Evolutionary conservation across 495 filamentous ascomycete genomes (phyloP).

Genomic region (Venustampulla echinocandica): DNA sequence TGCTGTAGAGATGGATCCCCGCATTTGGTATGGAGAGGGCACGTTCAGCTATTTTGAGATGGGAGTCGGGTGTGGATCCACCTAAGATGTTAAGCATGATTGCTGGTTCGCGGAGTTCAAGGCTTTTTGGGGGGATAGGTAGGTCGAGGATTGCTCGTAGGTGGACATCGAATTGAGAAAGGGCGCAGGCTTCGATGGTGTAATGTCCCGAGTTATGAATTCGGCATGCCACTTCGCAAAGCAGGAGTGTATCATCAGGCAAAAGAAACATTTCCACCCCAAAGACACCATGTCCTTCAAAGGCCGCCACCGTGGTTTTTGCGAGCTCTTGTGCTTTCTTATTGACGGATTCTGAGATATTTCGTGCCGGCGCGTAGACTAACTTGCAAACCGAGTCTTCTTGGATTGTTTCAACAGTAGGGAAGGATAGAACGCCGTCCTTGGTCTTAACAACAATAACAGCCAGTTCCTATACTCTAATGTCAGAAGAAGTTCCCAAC

Average conservation of each 20-base stretch:
- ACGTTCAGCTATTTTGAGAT: neutral
- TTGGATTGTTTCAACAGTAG: neutral
- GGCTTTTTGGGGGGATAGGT: neutral
- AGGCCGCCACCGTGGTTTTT: neutral
- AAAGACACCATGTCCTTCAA: neutral
- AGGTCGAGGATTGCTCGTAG: neutral
- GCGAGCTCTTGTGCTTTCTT: neutral
- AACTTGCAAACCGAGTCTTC: neutral
- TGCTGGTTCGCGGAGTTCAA: neutral
- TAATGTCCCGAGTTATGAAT: neutral
- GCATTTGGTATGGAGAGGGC: neutral
- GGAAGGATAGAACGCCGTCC: neutral
- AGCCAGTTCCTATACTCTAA: neutral
- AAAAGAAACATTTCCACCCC: neutral
- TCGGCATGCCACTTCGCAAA: neutral
- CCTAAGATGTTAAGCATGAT: neutral
- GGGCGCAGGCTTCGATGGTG: neutral
- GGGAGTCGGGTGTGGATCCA: neutral
- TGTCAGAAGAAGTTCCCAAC: too few species aligned
- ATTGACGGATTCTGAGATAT: neutral
- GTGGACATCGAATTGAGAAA: neutral
- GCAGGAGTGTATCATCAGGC: neutral
- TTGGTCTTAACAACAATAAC: neutral
- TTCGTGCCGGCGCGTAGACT: neutral
- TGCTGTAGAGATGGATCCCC: neutral